phyloP scores from a whole-genome alignment of 2,329 filamentous ascomycete species.

The Curvularia hawaiiensis region DNA sequence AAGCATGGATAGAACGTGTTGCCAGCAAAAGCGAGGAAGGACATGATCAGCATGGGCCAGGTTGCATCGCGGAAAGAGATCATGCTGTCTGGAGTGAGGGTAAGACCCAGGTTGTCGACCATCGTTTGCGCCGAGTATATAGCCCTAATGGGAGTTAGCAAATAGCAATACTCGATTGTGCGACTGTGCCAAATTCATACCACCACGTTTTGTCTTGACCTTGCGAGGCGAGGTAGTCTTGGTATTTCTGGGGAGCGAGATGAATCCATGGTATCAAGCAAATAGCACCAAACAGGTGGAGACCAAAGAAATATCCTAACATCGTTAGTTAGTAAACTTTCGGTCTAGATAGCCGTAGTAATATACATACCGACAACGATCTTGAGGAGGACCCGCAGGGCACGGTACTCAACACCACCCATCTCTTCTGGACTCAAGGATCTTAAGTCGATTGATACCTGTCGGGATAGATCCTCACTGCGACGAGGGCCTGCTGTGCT shows the following conservation, averaged over 20 bases:
- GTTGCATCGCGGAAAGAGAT: slow-evolving; percentile 79
- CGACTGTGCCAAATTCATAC: slow-evolving; percentile 40
- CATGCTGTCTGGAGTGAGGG: slow-evolving; percentile 93
- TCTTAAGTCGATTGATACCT: slow-evolving; percentile 53
- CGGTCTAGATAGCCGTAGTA: slow-evolving; percentile 37
- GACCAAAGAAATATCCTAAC: slow-evolving; percentile 70
- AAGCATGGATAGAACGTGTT: slow-evolving; percentile 96
- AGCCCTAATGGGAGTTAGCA: slow-evolving; percentile 73
- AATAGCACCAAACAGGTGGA: slow-evolving; percentile 75
- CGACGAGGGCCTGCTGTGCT: slow-evolving; percentile 66
- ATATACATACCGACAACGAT: slow-evolving; percentile 72
- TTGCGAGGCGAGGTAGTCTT: slow-evolving; percentile 50
- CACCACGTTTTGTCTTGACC: slow-evolving; percentile 57
- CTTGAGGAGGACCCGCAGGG: slow-evolving; percentile 80
- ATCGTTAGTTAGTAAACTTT: slow-evolving; percentile 19
- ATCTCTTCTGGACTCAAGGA: slow-evolving; percentile 71
- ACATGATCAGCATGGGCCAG: slow-evolving; percentile 76
- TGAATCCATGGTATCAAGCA: slow-evolving; percentile 82
- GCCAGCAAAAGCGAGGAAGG: slow-evolving; percentile 88
- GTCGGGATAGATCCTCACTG: slow-evolving; percentile 34
- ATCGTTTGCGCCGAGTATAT: slow-evolving; percentile 86
- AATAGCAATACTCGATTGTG: slow-evolving; percentile 51
- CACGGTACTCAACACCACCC: slow-evolving; percentile 94
- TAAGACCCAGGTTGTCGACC: slow-evolving; percentile 93
- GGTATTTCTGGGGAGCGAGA: slow-evolving; percentile 48